Evolutionary conservation across 2,329 filamentous ascomycete species (phyloP), one percentile per base, ranked within the genome.

Genomic region (Didymella pomorum): DNA sequence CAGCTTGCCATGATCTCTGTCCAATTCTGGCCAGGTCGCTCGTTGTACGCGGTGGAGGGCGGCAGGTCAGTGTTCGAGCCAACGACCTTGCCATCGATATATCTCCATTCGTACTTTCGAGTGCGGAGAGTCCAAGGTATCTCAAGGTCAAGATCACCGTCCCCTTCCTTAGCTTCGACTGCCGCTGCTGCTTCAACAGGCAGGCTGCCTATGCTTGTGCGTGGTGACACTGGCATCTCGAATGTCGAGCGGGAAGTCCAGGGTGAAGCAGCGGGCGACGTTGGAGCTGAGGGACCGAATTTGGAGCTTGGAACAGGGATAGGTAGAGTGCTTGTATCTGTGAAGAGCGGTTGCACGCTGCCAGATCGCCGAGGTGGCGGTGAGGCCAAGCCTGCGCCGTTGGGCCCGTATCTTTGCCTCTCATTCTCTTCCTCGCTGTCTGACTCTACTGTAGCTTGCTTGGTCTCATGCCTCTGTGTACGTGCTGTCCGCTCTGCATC

Each of bases 91-190:
- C 66, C 67, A 43, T 78, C 76, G 21, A 76, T 59, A 41, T 70
- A 74, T 18, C 70, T 65, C 76, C 76, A 78, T 51, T 73, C 74
- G 42, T 73, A 60, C 42, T 63, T 69, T 8, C 67, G 65, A 7
- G 71, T 69, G 37, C 73, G 71, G 2, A 78, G 56, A 25, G 64
- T 67, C 76, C 76, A 78, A 4, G 76, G 76, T 21, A 78, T 77
- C 33, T 70, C 70, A 1, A 77, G 64, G 20, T 73, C 65, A 0
- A 70, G 47, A 18, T 71, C 72, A 12, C 69, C 65, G 23, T 74
- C 72, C 42, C 72, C 67, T 33, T 73, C 69, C 31, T 74, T 70
- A 9, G 71, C 70, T 60, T 71, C 68, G 2, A 73, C 60, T 28
- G 72, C 74, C 12, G 71, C 71, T 29, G 70, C 67, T 12, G 71